Conservation (phyloP, 2,329 filamentous ascomycete genomes). For the Setomelanomma holmii region DNA sequence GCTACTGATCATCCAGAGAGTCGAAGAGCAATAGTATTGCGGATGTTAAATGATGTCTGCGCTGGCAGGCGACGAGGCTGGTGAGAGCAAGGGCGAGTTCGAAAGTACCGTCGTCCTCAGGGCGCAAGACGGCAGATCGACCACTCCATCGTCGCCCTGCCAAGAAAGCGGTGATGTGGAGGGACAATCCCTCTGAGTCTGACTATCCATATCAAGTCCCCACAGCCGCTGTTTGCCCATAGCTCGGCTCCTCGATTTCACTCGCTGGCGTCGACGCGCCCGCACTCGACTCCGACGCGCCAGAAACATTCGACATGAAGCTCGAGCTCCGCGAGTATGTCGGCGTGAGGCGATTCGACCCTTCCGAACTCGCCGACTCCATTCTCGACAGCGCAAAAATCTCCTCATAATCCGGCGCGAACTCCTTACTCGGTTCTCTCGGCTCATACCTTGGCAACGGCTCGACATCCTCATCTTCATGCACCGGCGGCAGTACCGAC, state of each 20-base stretch:
- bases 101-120: too few relatives aligned
- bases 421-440: constrained; percentile 35
- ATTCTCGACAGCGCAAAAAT: constrained; percentile 29
- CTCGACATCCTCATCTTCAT: constrained; percentile 35
- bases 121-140: too few relatives aligned
- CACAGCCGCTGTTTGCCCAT: neutral
- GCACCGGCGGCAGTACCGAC: constrained; percentile 7
- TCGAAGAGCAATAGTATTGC: too few relatives aligned
- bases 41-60: too few relatives aligned
- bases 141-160: neutral
- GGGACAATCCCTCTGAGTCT: too few relatives aligned
- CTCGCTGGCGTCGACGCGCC: constrained; percentile 13
- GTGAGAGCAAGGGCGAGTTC: too few relatives aligned
- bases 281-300: constrained; percentile 9
- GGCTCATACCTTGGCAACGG: constrained; percentile 41
- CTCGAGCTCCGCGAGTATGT: constrained; percentile 24
- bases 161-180: too few relatives aligned
- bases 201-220: neutral
- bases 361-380: constrained; percentile 12
- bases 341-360: constrained; percentile 11
- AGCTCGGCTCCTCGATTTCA: constrained; percentile 16
- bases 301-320: constrained; percentile 13
- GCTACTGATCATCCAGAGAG: too few relatives aligned
- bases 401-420: constrained; percentile 41
- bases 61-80: too few relatives aligned